Evolutionary conservation across 495 filamentous ascomycete species (phyloP), one percentile per base, ranked within the genome.

Genomic region (Pyrenopolyporus hunteri): DNA sequence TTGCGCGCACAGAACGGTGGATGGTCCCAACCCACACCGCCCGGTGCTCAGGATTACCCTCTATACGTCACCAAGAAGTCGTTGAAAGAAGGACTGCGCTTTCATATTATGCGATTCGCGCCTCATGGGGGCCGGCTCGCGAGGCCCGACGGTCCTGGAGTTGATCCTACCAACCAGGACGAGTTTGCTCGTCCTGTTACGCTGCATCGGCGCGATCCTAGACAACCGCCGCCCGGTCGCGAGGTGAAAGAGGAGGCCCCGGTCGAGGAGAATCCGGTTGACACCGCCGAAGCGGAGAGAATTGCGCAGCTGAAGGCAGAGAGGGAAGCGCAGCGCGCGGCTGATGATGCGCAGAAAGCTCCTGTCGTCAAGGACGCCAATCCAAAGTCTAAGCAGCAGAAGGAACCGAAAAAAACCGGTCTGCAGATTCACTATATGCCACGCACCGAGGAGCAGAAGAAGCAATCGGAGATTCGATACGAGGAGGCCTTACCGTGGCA

Each of bases 401-500:
- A 93, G 68, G 91, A 86, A 26, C 83, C 93, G 68, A 92, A 91
- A 0, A 82, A 83, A 17, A 82, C 83, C 56, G 80, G 84, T 8
- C 80, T 78, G 46, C 81, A 87, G 33, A 82, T 85, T 63, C 63
- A 74, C 64, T 47, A 78, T 54, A 58, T 67, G 67, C 62, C 69
- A 40, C 66, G 68, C 19, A 85, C 85, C 6, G 89, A 89, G 10
- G 89, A 89, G 33, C 86, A 92, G 63, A 88, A 91, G 66, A 92
- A 90, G 53, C 82, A 85, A 47, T 82, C 85, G 8, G 85, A 90
- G 39, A 81, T 98, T 16, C 86, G 92, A 58, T 98, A 98, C 62
- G 95, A 98, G 70, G 94, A 98, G 68, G 89, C 91, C 6, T 75
- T 96, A 33, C 95, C 95, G 7, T 98, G 94, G 94, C 92, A 97